These are phyloP conservation scores for Ophryocystis elektroscirrha DNA, from an alignment of 169 alveolate genomes.

Conservation along the genomic window DNA sequence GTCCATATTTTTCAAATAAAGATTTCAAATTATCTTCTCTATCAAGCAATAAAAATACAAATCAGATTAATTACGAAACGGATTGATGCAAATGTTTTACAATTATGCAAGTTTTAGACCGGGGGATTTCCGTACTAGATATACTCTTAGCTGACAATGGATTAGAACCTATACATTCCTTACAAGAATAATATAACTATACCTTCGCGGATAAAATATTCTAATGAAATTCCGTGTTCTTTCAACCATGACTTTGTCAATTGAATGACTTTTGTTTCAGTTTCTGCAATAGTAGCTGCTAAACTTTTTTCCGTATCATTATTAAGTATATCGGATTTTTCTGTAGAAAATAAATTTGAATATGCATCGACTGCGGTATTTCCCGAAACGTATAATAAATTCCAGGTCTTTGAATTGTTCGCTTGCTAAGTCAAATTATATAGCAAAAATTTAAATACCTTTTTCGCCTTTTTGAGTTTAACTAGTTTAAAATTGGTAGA, in stretches of 20 bases:
- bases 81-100: slow-evolving; percentile 12
- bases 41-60: slow-evolving; percentile 29
- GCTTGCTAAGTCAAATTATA: too few species aligned
- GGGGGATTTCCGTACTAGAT: not conserved
- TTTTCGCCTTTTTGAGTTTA: too few species aligned
- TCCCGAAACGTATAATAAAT: slow-evolving; percentile 69
- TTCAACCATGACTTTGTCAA: slow-evolving; percentile 75
- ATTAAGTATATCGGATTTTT: slow-evolving; percentile 50
- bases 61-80: slow-evolving; percentile 37
- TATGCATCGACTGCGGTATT: slow-evolving; percentile 66
- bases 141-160: not conserved
- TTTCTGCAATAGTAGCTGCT: slow-evolving; percentile 24
- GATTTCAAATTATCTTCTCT: slow-evolving; percentile 42
- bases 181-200: slow-evolving; percentile 13
- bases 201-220: slow-evolving; percentile 42
- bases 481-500: too few species aligned
- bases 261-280: slow-evolving; percentile 67
- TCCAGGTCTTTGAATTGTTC: slow-evolving; percentile 65
- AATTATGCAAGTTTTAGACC: slow-evolving; percentile 2
- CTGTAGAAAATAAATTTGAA: slow-evolving; percentile 42
- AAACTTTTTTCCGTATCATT: slow-evolving; percentile 25
- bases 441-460: too few species aligned
- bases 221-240: slow-evolving; percentile 59
- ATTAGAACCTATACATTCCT: too few species aligned
- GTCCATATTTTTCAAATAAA: too few species aligned